Evolutionary conservation across 2,329 filamentous ascomycete genomes (phyloP).

Genomic region (Ramularia endophylla): DNA sequence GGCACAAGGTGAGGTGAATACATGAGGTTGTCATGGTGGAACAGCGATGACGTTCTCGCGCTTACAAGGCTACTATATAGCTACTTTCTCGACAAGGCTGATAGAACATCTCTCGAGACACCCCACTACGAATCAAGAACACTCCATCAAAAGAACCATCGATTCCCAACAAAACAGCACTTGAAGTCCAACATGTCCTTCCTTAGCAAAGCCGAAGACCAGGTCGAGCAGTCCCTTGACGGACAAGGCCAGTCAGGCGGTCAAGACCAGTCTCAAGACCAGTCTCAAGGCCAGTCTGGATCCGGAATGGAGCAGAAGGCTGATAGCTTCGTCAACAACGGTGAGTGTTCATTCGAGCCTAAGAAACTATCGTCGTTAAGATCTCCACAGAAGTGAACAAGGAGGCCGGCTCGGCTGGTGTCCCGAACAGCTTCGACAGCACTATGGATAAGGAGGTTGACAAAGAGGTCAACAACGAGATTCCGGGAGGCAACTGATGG

Average conservation of each 20-base stretch:
- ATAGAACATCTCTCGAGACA: no score
- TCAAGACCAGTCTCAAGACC: no score
- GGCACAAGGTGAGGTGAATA: no score
- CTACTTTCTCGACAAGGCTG: no score
- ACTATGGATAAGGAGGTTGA: slow-evolving; percentile 9
- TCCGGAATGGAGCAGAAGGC: slow-evolving; percentile 6
- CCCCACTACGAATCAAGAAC: not conserved
- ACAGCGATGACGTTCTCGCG: no score
- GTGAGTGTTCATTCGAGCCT: not conserved
- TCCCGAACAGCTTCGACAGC: slow-evolving; percentile 10
- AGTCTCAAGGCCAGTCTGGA: slow-evolving; percentile 10
- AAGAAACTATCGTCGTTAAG: not conserved
- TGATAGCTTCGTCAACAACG: slow-evolving; percentile 5
- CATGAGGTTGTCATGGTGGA: no score
- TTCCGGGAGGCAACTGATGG: slow-evolving; percentile 7
- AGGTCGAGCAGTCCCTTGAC: no score
- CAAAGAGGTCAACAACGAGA: slow-evolving; percentile 11
- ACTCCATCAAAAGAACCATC: slow-evolving; percentile 1
- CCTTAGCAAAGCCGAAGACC: slow-evolving; percentile 6
- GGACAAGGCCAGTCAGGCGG: no score
- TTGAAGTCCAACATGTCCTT: slow-evolving; percentile 4
- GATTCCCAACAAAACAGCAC: slow-evolving; percentile 2
- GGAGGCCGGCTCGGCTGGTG: slow-evolving; percentile 5
- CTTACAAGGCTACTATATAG: no score
- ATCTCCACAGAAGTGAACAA: slow-evolving; percentile 7